Percentiles rank a stretch among this genome's conserved stretches.
Conservation (phyloP, 257 asterid species). For the Sherardia arvensis region DNA sequence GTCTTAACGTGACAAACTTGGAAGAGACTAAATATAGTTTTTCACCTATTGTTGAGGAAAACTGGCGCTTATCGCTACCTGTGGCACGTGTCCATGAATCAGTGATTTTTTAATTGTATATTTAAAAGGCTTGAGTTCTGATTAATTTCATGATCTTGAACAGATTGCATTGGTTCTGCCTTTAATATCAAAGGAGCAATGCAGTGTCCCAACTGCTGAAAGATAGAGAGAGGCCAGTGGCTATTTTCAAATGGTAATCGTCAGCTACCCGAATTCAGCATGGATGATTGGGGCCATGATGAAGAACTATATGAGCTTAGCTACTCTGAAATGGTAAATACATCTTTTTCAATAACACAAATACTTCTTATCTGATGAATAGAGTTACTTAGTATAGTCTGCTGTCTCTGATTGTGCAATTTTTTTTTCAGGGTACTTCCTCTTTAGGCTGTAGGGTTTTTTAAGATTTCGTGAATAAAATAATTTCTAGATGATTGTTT, state of each 20-base stretch:
- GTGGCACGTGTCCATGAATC: background rate
- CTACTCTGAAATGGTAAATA: slow-evolving; percentile 86
- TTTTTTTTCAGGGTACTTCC: background rate
- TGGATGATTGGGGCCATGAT: slow-evolving; percentile 89
- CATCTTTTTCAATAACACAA: background rate
- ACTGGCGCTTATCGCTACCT: background rate
- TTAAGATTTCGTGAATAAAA: background rate
- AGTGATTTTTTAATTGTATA: no score
- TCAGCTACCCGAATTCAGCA: slow-evolving; percentile 63
- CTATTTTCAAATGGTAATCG: slow-evolving; percentile 81
- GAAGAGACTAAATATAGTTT: background rate
- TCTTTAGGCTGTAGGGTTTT: background rate
- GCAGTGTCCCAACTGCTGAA: slow-evolving; percentile 99
- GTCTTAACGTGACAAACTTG: background rate
- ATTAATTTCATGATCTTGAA: slow-evolving; percentile 5
- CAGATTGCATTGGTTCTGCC: slow-evolving; percentile 99
- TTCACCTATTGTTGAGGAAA: background rate
- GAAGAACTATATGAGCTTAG: slow-evolving; percentile 84
- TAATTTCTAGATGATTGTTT: background rate
- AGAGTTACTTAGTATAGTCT: background rate
- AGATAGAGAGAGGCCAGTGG: slow-evolving; percentile 98
- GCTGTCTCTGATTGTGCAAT: background rate
- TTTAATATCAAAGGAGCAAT: slow-evolving; percentile 91
- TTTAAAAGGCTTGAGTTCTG: background rate
- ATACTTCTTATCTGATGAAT: slow-evolving; percentile 1